Evolutionary conservation across 805 yeast species (phyloP), one percentile per base, ranked within the genome.

Genomic region (Kluyveromyces wickerhamii): DNA sequence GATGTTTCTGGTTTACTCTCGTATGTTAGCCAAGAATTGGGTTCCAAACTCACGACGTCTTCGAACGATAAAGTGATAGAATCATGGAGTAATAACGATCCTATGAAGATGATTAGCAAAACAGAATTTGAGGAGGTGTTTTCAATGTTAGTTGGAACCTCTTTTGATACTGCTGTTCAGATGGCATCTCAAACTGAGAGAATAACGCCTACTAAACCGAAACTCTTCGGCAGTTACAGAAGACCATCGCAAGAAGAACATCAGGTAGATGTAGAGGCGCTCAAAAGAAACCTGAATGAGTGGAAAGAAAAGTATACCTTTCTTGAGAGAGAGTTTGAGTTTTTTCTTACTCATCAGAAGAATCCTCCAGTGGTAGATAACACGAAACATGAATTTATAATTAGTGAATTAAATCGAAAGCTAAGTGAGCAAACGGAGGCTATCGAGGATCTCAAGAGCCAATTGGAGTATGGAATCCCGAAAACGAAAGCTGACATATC

Each of bases 121-220:
- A 45, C 52, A 7, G 63, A 60, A 13, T 57, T 60, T 44, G 39
- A 45, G 20, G 42, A 49, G 12, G 37, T 59, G 14, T 60, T 61
- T 32, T 46, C 46, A 17, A 51, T 57, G 5, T 39, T 63, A 15
- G 38, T 57, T 6, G 65, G 66, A 3, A 41, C 47, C n/a, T 45
- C 54, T 1, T 58, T 59, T 35, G 43, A 38, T n/a, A 48, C 46
- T 13, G 57, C 59, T 0, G 45, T 57, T 2, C 47, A 46, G 23
- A 37, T 39, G 6, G 33, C 43, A 12, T 23, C 29, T 10, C 41
- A 17, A 35, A 42, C 27, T 38, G 44, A 12, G 38, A 37, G 9
- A 36, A 39, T 29, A 41, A 45, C 31, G 26, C 26, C 36, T 16
- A 16, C 36, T 7, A 10, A 36, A 26, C 7, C 41, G 8, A 26